A percentile compares a stretch with the other conserved stretches of the same genome.
Evolutionary conservation across 176 grass and related monocot species (phyloP).

Genomic region (Otatea glauca): DNA sequence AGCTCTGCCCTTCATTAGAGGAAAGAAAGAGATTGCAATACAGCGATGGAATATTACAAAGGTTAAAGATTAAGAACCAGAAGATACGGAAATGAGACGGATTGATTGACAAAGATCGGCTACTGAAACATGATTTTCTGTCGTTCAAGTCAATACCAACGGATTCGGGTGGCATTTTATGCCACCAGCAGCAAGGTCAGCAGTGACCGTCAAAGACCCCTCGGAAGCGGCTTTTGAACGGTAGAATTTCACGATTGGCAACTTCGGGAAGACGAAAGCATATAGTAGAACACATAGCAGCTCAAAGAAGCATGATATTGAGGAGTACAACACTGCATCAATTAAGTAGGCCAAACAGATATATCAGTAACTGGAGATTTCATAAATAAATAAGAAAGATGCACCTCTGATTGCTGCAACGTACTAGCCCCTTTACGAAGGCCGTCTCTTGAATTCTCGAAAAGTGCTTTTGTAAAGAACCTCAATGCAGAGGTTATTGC

Average conservation of each 20-base stretch:
- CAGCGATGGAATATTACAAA: no score
- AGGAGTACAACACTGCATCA: constrained; percentile 67
- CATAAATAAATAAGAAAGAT: constrained; percentile 20
- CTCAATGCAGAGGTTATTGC: constrained; percentile 59
- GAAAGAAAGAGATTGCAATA: no score
- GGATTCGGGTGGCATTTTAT: constrained; percentile 28
- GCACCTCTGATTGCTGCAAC: constrained; percentile 11
- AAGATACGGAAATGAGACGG: no score
- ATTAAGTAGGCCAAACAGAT: no score
- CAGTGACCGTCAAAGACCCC: constrained; percentile 47
- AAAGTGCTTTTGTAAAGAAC: constrained; percentile 59
- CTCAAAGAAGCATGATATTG: constrained; percentile 64
- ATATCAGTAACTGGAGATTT: neutral
- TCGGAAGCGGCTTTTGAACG: constrained; percentile 64
- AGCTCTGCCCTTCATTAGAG: no score
- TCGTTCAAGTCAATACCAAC: constrained; percentile 27
- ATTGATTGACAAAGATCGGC: no score
- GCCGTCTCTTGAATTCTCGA: constrained; percentile 64
- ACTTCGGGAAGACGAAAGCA: constrained; percentile 62
- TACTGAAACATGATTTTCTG: constrained; percentile 2
- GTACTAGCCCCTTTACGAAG: constrained; percentile 63
- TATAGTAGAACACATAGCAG: constrained; percentile 70
- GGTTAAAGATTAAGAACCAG: no score
- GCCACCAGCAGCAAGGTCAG: constrained; percentile 45
- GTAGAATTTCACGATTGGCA: constrained; percentile 72